These are phyloP conservation scores for Fusarium staphyleae DNA, from an alignment of 2,329 filamentous ascomycete genomes.

Conservation along the genomic window DNA sequence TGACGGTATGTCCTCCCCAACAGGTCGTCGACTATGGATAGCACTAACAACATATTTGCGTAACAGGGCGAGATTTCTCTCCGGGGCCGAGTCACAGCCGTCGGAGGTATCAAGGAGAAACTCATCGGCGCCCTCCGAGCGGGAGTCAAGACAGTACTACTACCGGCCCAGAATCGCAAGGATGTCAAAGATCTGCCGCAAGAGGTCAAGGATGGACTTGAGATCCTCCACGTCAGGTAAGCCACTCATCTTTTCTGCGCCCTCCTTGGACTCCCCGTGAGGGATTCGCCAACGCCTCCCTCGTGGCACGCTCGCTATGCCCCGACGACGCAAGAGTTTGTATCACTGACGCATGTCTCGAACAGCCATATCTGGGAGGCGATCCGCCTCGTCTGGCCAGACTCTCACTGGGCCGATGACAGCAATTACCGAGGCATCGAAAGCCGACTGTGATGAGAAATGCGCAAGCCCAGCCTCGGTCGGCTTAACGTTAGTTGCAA, in stretches of 20 bases:
- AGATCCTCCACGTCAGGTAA: constrained; percentile 90
- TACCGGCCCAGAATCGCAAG: constrained; percentile 89
- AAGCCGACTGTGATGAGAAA: constrained; percentile 70
- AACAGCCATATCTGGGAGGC: constrained; percentile 91
- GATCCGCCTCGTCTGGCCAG: constrained; percentile 89
- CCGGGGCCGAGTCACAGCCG: constrained; percentile 87
- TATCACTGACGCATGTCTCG: constrained; percentile 44
- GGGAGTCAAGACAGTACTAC: constrained; percentile 90
- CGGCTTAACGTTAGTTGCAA: neutral
- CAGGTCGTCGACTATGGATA: constrained; percentile 28
- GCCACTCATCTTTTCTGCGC: constrained; percentile 42
- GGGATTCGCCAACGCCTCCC: constrained; percentile 11
- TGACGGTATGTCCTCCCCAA: constrained; percentile 70
- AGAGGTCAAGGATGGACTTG: constrained; percentile 85
- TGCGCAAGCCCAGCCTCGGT: neutral
- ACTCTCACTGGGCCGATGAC: constrained; percentile 82
- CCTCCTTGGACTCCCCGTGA: constrained; percentile 51
- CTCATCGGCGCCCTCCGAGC: constrained; percentile 92
- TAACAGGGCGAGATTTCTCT: constrained; percentile 74
- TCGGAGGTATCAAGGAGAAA: constrained; percentile 99
- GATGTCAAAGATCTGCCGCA: constrained; percentile 89
- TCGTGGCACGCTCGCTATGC: constrained; percentile 32
- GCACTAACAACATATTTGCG: constrained; percentile 37
- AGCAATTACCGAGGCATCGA: constrained; percentile 73
- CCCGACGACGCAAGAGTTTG: constrained; percentile 24